These are phyloP conservation scores for Saccharomycopsis crataegensis DNA, from an alignment of 1,139 yeast genomes.

Conservation along the genomic window DNA sequence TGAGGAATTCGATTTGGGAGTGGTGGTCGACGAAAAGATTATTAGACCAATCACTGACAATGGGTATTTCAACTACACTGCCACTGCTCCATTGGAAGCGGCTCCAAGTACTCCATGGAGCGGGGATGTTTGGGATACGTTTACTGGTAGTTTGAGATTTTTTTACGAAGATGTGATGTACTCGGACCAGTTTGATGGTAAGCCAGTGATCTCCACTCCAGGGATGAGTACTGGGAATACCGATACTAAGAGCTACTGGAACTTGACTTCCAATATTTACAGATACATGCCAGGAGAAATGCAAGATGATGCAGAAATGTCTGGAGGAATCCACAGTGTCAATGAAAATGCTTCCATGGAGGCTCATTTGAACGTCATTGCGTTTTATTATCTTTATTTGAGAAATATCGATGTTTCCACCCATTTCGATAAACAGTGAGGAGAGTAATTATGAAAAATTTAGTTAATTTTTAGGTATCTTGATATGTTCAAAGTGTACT, in stretches of 20 bases:
- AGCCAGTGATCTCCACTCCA: conserved; percentile 51
- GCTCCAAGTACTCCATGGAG: conserved; percentile 48
- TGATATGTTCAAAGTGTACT: too few species aligned
- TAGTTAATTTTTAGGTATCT: not conserved
- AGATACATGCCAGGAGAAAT: conserved; percentile 43
- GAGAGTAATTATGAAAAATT: not conserved
- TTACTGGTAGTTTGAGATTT: conserved; percentile 48
- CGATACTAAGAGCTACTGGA: conserved; percentile 76
- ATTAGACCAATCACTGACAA: conserved; percentile 29
- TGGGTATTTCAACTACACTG: conserved; percentile 42
- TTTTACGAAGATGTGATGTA: conserved; percentile 34
- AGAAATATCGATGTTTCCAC: conserved; percentile 25
- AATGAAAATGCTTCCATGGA: conserved; percentile 48
- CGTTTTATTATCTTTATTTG: conserved; percentile 51
- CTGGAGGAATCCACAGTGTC: conserved; percentile 42
- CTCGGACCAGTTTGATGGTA: conserved; percentile 19
- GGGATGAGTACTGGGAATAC: conserved; percentile 73
- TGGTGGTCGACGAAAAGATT: conserved; percentile 31
- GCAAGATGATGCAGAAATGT: conserved; percentile 15
- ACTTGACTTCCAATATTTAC: conserved; percentile 62
- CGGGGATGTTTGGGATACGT: conserved; percentile 39
- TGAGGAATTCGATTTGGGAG: conserved; percentile 37
- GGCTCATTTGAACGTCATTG: conserved; percentile 49
- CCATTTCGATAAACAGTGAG: not conserved
- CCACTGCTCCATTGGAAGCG: conserved; percentile 37